These are phyloP conservation scores for Pharnaceum exiguum DNA, from an alignment of 148 eudicot species.

Conservation along the genomic window DNA sequence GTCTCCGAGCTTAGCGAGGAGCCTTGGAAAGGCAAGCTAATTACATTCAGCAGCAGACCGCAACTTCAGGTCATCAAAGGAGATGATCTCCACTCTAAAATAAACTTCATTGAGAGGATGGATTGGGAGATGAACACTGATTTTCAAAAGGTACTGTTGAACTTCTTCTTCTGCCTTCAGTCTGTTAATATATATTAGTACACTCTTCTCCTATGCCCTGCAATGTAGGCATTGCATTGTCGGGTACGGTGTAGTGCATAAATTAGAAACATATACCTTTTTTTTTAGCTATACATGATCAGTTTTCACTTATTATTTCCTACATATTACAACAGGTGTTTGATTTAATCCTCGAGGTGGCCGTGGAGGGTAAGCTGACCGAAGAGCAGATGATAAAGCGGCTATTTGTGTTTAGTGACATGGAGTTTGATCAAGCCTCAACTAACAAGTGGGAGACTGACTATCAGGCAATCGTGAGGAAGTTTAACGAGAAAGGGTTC, in stretches of 20 bases:
- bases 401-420: slow-evolving; percentile 31
- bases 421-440: slow-evolving; percentile 27
- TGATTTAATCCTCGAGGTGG: slow-evolving; percentile 27
- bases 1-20: slow-evolving; percentile 29
- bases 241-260: no score
- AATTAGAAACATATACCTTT: no score
- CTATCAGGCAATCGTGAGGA: slow-evolving; percentile 19
- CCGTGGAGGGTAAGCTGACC: slow-evolving; percentile 16
- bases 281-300: no score
- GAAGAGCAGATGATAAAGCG: slow-evolving; percentile 29
- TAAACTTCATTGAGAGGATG: slow-evolving; percentile 8
- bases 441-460: slow-evolving; percentile 20
- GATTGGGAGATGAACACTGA: slow-evolving; percentile 19
- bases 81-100: slow-evolving; percentile 11
- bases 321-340: no score
- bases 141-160: slow-evolving; percentile 40
- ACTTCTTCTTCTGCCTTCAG: no score
- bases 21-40: slow-evolving; percentile 34
- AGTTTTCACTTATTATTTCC: no score
- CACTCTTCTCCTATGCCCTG: no score
- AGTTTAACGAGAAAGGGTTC: slow-evolving; percentile 24
- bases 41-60: slow-evolving; percentile 21
- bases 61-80: slow-evolving; percentile 25
- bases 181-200: no score
- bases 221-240: no score